phyloP scores from a whole-genome alignment of 192 early-diverging fungal species.

The Backusella liffmaniae region DNA sequence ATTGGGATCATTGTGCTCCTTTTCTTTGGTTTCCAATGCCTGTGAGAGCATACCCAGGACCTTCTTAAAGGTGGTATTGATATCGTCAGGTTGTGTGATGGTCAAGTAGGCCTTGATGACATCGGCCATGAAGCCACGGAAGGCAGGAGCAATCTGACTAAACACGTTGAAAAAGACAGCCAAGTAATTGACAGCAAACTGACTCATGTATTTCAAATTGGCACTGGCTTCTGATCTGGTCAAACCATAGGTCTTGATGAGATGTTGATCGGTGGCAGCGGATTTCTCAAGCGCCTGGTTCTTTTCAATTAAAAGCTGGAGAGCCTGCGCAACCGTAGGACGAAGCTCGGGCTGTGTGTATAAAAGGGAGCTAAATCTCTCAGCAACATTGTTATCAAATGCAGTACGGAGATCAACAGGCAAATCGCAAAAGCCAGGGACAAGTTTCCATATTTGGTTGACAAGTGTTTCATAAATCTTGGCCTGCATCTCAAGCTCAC shows the following conservation, averaged over 20 bases:
- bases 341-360: conserved; percentile 73
- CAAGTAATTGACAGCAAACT: conserved; percentile 69
- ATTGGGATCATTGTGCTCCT: conserved; percentile 43
- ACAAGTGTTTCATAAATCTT: conserved; percentile 90
- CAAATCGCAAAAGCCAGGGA: conserved; percentile 82
- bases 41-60: conserved; percentile 59
- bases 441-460: conserved; percentile 86
- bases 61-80: conserved; percentile 64
- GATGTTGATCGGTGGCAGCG: conserved; percentile 38
- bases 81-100: conserved; percentile 58
- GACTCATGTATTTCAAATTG: conserved; percentile 58
- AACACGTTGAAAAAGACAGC: conserved; percentile 80
- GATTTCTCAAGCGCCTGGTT: conserved; percentile 45
- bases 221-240: conserved; percentile 52
- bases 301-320: conserved; percentile 63
- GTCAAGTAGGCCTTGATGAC: conserved; percentile 67
- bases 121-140: conserved; percentile 66
- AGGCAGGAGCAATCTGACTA: conserved; percentile 60
- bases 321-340: conserved; percentile 71
- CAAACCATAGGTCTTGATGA: conserved; percentile 46
- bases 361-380: conserved; percentile 74
- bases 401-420: conserved; percentile 70
- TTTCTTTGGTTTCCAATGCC: conserved; percentile 53
- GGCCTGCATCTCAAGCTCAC: conserved; percentile 68
- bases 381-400: conserved; percentile 64